Evolutionary conservation across 2,329 filamentous ascomycete species (phyloP), one percentile per base, ranked within the genome.

Genomic region (Neoascochyta sp.): DNA sequence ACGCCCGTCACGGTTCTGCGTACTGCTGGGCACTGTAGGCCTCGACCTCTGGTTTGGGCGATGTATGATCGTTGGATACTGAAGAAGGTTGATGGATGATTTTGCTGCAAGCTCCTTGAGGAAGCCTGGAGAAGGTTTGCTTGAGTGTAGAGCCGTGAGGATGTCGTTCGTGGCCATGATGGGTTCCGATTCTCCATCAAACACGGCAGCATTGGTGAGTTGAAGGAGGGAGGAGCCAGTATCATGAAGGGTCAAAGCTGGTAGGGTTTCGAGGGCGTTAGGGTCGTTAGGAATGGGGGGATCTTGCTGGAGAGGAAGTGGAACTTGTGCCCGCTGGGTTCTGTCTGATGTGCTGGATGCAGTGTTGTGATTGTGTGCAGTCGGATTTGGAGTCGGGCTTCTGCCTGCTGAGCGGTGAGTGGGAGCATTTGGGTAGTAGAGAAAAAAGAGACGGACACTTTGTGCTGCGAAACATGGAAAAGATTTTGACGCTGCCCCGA

Each of bases 131-230:
- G 51, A 52, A 0, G 59, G 62, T 18, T 42, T 49, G 23, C 50
- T 60, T 6, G 39, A 38, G 11, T 54, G 47, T 12, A 59, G 22
- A 4, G 28, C 22, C 15, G 44, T 36, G 17, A 39, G 36, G 11
- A 35, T 35, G n/a, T 32, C 34, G 18, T 24, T 36, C 4, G 28
- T 18, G 16, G 29, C 33, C 24, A 50, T 36, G 12, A 43, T 39
- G 6, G 53, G 57, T 18, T 62, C 57, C 7, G 54, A 62, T 22
- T 60, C 57, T 27, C 59, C 57, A 43, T 63, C 58, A 22, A 57
- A 52, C 4, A 39, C 42, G 9, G 50, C 42, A 27, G 56, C 41
- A 19, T 51, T 53, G 18, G 51, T 47, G 10, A 59, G 42, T 16
- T 51, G 50, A 7, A 47, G 23, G 9, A 50, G 22, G 8, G 50